Percentiles rank a stretch among this genome's conserved stretches.
Evolutionary conservation across 148 eudicot genomes (phyloP).

Genomic region (Salicornia ramosissima): DNA sequence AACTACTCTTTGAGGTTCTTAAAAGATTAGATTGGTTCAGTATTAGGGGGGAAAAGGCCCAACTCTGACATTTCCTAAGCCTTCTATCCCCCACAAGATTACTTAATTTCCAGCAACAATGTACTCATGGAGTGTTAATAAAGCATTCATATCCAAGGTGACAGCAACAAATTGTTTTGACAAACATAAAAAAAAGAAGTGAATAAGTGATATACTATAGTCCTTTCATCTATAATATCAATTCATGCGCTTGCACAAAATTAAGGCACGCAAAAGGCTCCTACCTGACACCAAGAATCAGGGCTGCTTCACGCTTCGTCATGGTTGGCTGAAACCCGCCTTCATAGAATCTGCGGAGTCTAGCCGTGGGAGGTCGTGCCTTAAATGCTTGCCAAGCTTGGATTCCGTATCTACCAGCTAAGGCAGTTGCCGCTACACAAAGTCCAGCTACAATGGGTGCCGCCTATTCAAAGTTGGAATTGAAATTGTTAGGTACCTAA

Average conservation of each 20-base stretch:
- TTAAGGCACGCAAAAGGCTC: not conserved
- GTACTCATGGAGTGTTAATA: not conserved
- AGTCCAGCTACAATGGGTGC: conserved; percentile 65
- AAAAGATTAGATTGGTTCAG: too few relatives aligned
- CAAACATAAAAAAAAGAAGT: too few relatives aligned
- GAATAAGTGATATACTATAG: too few relatives aligned
- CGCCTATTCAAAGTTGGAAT: conserved; percentile 27
- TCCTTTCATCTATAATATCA: too few relatives aligned
- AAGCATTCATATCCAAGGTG: not conserved
- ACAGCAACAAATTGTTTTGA: too few relatives aligned
- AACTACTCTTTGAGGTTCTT: too few relatives aligned
- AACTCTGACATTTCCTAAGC: not conserved
- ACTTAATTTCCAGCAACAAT: not conserved
- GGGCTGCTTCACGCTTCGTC: conserved; percentile 89
- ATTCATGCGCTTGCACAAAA: not conserved
- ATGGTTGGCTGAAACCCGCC: conserved; percentile 76
- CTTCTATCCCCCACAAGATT: not conserved
- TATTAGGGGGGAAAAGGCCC: too few relatives aligned
- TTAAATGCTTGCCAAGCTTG: conserved; percentile 93
- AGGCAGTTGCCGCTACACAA: conserved; percentile 72
- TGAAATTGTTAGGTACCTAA: not conserved
- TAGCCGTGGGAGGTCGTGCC: conserved; percentile 57
- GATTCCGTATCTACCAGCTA: conserved; percentile 68
- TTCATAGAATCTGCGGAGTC: conserved; percentile 67
- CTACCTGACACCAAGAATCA: conserved; percentile 89